Percentiles rank a stretch among this genome's conserved stretches.
Evolutionary conservation across 805 yeast species (phyloP).

Genomic region (Starmerella ratchasimensis): DNA sequence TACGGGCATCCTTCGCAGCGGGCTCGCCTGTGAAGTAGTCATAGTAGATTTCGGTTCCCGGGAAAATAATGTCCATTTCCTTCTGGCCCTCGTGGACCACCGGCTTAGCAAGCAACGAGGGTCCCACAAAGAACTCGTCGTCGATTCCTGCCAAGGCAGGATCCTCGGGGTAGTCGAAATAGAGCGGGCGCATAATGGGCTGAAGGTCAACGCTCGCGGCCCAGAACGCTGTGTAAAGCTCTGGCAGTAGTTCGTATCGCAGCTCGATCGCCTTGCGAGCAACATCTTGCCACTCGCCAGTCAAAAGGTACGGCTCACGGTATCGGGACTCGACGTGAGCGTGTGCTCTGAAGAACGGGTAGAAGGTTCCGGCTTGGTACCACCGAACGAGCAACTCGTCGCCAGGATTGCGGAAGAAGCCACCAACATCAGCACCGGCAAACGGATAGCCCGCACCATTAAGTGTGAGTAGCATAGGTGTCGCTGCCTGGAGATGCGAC

Average conservation of each 20-base stretch:
- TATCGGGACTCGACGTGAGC: slow-evolving; percentile 89
- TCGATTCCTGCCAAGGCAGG: slow-evolving; percentile 45
- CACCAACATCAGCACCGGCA: slow-evolving; percentile 94
- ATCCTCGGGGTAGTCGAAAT: slow-evolving; percentile 25
- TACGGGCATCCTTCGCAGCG: slow-evolving; percentile 1
- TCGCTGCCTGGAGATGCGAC: slow-evolving; percentile 67
- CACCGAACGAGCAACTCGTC: slow-evolving; percentile 73
- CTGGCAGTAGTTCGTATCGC: slow-evolving; percentile 66
- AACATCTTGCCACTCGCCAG: slow-evolving; percentile 1
- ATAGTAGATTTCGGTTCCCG: slow-evolving; percentile 29
- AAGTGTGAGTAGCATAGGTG: slow-evolving; percentile 77
- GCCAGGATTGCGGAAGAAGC: slow-evolving; percentile 83
- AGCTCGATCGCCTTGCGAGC: slow-evolving; percentile 45
- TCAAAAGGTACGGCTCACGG: slow-evolving; percentile 78
- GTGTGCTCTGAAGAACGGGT: slow-evolving; percentile 93
- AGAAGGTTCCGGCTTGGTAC: slow-evolving; percentile 94
- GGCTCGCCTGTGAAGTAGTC: slow-evolving; percentile 24
- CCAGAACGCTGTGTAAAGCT: slow-evolving; percentile 65
- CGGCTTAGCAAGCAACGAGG: slow-evolving; percentile 61
- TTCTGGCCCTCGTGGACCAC: slow-evolving; percentile 43
- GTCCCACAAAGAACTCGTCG: slow-evolving; percentile 71
- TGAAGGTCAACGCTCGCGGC: slow-evolving; percentile 45
- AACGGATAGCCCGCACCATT: slow-evolving; percentile 81
- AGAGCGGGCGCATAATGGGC: slow-evolving; percentile 43
- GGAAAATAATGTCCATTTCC: slow-evolving; percentile 35